Base-by-base conservation (phyloP, 2,329 filamentous ascomycete genomes). In the Grosmannia clavigera region DNA sequence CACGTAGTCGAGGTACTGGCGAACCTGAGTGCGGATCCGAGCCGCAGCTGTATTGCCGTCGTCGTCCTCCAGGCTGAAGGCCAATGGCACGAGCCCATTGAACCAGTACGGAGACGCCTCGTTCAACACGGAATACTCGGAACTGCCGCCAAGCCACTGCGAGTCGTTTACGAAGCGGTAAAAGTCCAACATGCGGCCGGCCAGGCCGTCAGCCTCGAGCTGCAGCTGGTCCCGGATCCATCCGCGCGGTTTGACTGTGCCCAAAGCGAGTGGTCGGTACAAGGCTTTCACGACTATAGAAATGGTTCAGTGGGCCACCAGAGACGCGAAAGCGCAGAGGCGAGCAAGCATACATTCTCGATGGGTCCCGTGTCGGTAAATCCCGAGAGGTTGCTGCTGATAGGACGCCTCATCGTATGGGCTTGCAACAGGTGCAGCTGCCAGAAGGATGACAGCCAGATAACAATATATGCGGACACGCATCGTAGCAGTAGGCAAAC, bases 21-120 rank as follows among this genome's bases (percentile, higher is more conserved):
- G 67, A 40, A 79, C 75, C 61, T 83, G 79, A 0, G 62, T 65
- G 65, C 80, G 79, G 48, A 81, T 66, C 2, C 74, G 66, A 38
- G 35, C 35, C 9, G 10, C 67, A n/a, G 43, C 43, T 19, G n/a
- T 16, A 9, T 48, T 22, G 43, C 43, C 43, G 6, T 25, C 43
- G 5, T 48, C 43, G 6, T 48, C 11, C 6, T 78, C 71, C 1
- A 80, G 67, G 0, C 70, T 68, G 64, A 78, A 84, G 0, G 81
- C 80, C 57, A 84, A 69, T 1, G 81, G 80, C 0, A 84, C 80
- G 1, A 83, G 70, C 2, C 76, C 78, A 65, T 84, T 84, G 68
- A 82, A 79, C 79, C 81, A 84, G 67, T 84, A 84, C 0, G 81
- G 79, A 25, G 79, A 72, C 0, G 74, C 79, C 70, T 84, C 22